These are phyloP conservation scores for Neurospora sp. DNA, from an alignment of 495 filamentous ascomycete genomes.

Conservation along the genomic window DNA sequence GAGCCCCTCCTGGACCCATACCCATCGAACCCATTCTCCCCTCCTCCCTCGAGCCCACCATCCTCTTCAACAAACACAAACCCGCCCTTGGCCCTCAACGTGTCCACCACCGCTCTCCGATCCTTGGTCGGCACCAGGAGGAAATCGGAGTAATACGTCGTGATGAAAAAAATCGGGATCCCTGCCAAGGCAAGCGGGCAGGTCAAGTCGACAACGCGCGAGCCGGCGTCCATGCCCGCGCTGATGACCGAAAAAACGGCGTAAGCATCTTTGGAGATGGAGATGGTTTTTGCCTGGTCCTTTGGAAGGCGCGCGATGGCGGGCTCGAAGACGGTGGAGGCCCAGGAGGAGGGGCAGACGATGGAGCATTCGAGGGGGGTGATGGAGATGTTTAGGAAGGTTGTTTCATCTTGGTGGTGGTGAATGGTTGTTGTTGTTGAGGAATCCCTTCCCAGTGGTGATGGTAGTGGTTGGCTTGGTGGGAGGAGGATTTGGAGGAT, in stretches of 20 bases:
- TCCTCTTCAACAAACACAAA: slow-evolving; percentile 66
- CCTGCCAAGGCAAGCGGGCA: slow-evolving; percentile 83
- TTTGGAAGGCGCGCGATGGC: slow-evolving; percentile 44
- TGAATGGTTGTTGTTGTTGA: slow-evolving; percentile 23
- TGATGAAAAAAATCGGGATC: slow-evolving; percentile 97
- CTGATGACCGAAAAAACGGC: slow-evolving; percentile 81
- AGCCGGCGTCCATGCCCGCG: slow-evolving; percentile 85
- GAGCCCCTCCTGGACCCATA: not conserved
- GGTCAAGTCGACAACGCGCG: slow-evolving; percentile 84
- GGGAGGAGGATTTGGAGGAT: slow-evolving; percentile 79
- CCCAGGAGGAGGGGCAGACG: slow-evolving; percentile 68
- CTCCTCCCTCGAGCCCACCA: not conserved
- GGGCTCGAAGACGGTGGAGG: slow-evolving; percentile 63
- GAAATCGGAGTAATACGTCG: slow-evolving; percentile 96
- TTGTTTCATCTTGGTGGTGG: slow-evolving; percentile 35
- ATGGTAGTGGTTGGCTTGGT: slow-evolving; percentile 25
- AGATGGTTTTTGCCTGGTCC: slow-evolving; percentile 42
- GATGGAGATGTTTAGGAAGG: slow-evolving; percentile 87
- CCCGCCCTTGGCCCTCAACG: slow-evolving; percentile 60
- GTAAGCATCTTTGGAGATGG: slow-evolving; percentile 73
- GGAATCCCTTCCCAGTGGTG: slow-evolving; percentile 7
- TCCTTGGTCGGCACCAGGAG: slow-evolving; percentile 77
- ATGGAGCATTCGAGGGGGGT: slow-evolving; percentile 91
- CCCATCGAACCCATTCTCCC: not conserved
- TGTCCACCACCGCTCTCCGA: slow-evolving; percentile 59